Conservation (phyloP, 148 eudicot species). For the Heliamphora exappendiculata region DNA sequence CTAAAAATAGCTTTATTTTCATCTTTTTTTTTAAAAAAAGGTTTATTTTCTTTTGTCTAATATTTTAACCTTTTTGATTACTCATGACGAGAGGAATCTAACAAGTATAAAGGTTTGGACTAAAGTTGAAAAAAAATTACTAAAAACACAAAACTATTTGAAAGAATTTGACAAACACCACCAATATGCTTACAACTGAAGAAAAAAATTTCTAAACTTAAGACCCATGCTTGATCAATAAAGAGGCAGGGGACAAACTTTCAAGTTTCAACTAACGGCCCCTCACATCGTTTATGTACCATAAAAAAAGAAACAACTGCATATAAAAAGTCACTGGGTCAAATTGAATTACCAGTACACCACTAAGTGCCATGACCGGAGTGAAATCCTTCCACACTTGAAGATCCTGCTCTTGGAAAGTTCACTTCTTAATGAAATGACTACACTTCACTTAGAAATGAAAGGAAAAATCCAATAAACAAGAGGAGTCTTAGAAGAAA, state of each 20-base stretch:
- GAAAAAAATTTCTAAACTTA: background rate
- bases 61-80: too few species aligned
- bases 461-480: background rate
- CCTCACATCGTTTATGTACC: background rate
- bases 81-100: too few species aligned
- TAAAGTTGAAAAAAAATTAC: too few species aligned
- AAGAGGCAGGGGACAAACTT: background rate
- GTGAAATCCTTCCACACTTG: conserved; percentile 33
- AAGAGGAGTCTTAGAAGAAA: conserved; percentile 11
- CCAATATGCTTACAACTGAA: background rate
- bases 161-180: too few species aligned
- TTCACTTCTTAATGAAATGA: background rate
- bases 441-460: background rate
- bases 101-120: too few species aligned
- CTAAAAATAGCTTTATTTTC: too few species aligned
- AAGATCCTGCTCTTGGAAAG: conserved; percentile 42
- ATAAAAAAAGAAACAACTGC: background rate
- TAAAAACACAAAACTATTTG: too few species aligned
- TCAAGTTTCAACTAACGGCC: background rate
- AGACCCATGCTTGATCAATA: background rate
- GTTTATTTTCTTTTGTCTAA: too few species aligned
- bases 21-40: too few species aligned
- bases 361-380: conserved; percentile 58
- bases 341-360: conserved; percentile 59
- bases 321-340: background rate